Evolutionary conservation across 306 rosid species (phyloP), one percentile per base, ranked within the genome.

Genomic region (Carpinus viminea): DNA sequence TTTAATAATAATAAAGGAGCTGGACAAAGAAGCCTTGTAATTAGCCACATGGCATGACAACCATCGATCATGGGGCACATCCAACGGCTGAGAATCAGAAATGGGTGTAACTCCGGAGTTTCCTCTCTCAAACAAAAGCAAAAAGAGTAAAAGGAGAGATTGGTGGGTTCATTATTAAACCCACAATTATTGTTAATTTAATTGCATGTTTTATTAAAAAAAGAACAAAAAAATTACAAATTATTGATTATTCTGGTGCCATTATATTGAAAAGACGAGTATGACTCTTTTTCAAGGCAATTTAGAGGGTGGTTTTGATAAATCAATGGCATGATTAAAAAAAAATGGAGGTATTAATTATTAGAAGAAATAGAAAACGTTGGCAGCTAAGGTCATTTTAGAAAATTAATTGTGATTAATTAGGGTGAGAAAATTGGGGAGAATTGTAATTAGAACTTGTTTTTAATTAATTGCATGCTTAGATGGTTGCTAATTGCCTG

Each of bases 31-130:
- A 69, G 89, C 85, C 89, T 74, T 51, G 86, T 86, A 80, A 73
- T 80, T 74, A 74, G 81, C 84, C 81, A 87, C 69, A 81, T 83
- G 83, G 86, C 64, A 47, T 70, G 74, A 68, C 7, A 78, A 79
- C 84, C 85, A 74, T 85, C 55, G 82, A 83, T 87, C 78, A 24
- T 68, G 74, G 70, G 68, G 6, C 52, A 11, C 1, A 90, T 87
- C 90, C 51, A 61, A 79, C 83, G 94, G 89, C 70, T 77, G 56
- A 20, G 70, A 88, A 73, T 89, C 12, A n/a, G 18, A 36, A 34
- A 45, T 74, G 48, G 12, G 10, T 80, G 93, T 86, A 91, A 94
- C 97, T 86, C 92, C 85, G 86, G 76, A 82, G 77, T 83, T 92
- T 88, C 98, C 80, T 64, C 80, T 75, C 71, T 70, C 48, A 59